Evolutionary conservation across 164 flowering plant genomes (phyloP), one percentile per base, ranked within the genome.

Genomic region (Annona squamosa): DNA sequence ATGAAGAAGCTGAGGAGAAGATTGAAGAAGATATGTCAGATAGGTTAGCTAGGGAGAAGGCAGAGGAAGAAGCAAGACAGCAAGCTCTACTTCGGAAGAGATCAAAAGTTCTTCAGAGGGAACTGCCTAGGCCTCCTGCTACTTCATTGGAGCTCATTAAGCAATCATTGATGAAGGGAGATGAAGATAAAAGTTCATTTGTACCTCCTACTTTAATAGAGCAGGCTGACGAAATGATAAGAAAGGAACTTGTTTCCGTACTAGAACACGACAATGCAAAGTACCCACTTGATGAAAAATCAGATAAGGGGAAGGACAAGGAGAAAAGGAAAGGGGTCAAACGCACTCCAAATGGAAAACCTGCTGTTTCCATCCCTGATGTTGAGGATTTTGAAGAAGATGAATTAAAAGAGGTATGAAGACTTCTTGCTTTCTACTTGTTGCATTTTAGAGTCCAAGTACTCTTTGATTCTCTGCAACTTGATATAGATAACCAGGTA

Each of bases 1-100:
- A 75, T 78, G 97, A 93, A 76, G 99, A 93, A 78, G 87, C 84
- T 3, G 98, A 90, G 73, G 93, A 91, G 75, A 89, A 79, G 75
- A 91, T 96, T 73, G 99, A 96, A 77, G 98, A 93, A 79, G 99
- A 96, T 69, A 96, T 96, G 99, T 93, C 98, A 72, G 99, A 96
- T 74, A 84, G 85, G 72, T 66, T 90, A 45, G 98, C 95, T 56
- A 90, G 99, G 74, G 94, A 93, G 82, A 93, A 77, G 81, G 97
- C 99, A 3, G 97, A 85, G 81, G 97, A 93, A 80, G 99, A 91
- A 82, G 98, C 92, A 57, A 81, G 92, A 79, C 89, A 76, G 68
- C 92, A 85, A 79, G 97, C 94, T 41, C 79, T 93, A 26, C 97
- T 93, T n/a, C 86, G 83, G 79, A 96, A 96, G 80, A 89, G 98